A percentile compares a stretch with the other conserved stretches of the same genome.
These are phyloP conservation scores for Arthrobotrys iridis DNA, from an alignment of 2,329 filamentous ascomycete genomes.

Conservation along the genomic window DNA sequence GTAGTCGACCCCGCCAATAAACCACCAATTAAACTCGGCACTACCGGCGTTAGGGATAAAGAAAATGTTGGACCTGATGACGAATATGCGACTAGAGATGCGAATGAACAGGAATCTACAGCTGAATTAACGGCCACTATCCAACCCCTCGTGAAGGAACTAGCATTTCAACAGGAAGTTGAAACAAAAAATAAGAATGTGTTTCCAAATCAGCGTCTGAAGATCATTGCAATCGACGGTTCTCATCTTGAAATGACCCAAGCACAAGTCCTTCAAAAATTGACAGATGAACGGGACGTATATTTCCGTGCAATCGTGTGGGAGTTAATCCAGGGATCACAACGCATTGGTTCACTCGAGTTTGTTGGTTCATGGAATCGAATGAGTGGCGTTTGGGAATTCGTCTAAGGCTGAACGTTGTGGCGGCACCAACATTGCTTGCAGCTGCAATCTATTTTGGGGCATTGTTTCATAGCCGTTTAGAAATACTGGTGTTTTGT, in stretches of 20 bases:
- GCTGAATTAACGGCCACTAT: not conserved
- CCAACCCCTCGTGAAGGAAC: not conserved
- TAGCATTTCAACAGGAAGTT: not conserved
- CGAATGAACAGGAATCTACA: not conserved
- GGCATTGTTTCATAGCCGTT: constrained; percentile 18
- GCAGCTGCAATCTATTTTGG: constrained; percentile 29
- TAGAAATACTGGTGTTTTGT: constrained; percentile 17
- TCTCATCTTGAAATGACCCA: constrained; percentile 25
- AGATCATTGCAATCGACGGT: not conserved
- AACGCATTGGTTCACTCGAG: not conserved
- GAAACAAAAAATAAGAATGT: not conserved
- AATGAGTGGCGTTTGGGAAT: constrained; percentile 34
- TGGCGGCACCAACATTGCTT: not conserved
- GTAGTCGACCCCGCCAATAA: not conserved
- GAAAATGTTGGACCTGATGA: constrained; percentile 16
- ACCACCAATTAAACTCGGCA: no score
- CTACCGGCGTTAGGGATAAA: not conserved
- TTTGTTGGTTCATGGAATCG: constrained; percentile 37
- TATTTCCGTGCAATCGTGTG: constrained; percentile 46
- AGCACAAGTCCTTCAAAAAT: constrained; percentile 29
- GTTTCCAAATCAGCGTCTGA: constrained; percentile 34
- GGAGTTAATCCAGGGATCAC: constrained; percentile 27
- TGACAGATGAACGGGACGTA: constrained; percentile 42
- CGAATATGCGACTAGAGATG: not conserved
- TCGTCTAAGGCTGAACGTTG: constrained; percentile 24